Base-by-base conservation (phyloP, 139 green algal genomes). In the Auxenochlorella pyrenoidosa region DNA sequence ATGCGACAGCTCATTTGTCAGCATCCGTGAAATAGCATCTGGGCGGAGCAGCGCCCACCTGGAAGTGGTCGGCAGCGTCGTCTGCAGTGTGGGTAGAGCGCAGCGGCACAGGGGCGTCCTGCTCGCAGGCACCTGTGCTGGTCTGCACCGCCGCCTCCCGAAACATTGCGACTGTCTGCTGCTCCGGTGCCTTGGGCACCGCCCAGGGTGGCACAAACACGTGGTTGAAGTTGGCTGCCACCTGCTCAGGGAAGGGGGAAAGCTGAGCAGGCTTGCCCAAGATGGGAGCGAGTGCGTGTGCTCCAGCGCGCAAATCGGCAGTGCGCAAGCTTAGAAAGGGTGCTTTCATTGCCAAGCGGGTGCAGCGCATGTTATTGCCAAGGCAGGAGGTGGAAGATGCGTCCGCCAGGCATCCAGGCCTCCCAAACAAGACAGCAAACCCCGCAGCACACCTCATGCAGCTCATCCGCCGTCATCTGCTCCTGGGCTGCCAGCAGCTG, bases 141-240 rank as follows among this genome's bases (percentile, higher is more conserved):
- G 82, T 38, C 82, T 86, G 82, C 66, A 66, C 70, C 5, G 32
- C 65, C 44, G 82, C 82, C 82, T 86, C 82, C 0, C 82, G 43
- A 34, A 51, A 86, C 3, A 32, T 38, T 66, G 66, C 43, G 32
- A 86, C 82, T 18, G n/a, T 22, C 22, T 41, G 65, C 82, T 44
- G 66, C n/a, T n/a, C 40, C 63, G 80, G 80, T 5, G 58, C 28
- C 6, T 19, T 3, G 13, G 80, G 80, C 80, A 85, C 63, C 40
- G 80, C 82, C 82, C 82, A 86, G 44, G 82, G 82, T 22, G 82
- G 66, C n/a, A 86, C 44, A 38, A 79, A 86, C 18, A 79, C 66
- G 82, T 86, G 82, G 65, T 78, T 65, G 82, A 86, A 79, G 66
- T 4, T 36, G 65, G 82, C 38, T 8, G 40, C 10, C 15, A 85